A percentile compares a stretch with the other conserved stretches of the same genome.
Evolutionary conservation across 2,329 filamentous ascomycete species (phyloP).

Genomic region (Exophiala sp.): DNA sequence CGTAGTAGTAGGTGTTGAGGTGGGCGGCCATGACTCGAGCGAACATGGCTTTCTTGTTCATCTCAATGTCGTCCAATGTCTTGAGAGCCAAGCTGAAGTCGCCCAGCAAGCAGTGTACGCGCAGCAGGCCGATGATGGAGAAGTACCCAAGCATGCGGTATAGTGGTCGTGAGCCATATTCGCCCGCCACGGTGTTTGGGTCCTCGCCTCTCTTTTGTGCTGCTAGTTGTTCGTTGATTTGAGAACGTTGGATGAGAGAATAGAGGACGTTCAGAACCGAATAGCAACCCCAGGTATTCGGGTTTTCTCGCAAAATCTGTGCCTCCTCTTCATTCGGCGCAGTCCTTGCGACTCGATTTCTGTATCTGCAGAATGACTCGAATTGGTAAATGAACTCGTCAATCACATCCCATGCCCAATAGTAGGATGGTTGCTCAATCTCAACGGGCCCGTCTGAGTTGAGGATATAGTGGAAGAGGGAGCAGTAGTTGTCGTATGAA

Average conservation of each 20-base stretch:
- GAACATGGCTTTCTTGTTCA: constrained; percentile 99
- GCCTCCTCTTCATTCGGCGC: constrained; percentile 89
- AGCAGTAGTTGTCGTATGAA: constrained; percentile 99
- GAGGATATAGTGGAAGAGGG: constrained; percentile 96
- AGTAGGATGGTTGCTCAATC: constrained; percentile 93
- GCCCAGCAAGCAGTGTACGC: constrained; percentile 92
- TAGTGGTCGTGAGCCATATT: constrained; percentile 89
- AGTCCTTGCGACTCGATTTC: constrained; percentile 79
- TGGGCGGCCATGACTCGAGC: constrained; percentile 98
- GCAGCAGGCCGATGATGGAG: constrained; percentile 94
- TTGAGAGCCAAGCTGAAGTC: constrained; percentile 98
- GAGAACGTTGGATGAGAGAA: constrained; percentile 95
- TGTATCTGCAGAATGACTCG: constrained; percentile 98
- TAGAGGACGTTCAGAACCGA: constrained; percentile 98
- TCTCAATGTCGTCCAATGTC: constrained; percentile 98
- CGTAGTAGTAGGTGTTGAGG: constrained; percentile 99
- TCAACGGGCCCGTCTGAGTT: constrained; percentile 99
- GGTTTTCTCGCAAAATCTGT: constrained; percentile 86
- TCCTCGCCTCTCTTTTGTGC: constrained; percentile 95
- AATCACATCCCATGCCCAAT: constrained; percentile 99
- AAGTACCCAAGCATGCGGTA: constrained; percentile 99
- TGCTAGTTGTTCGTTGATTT: constrained; percentile 95
- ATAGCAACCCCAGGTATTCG: constrained; percentile 99
- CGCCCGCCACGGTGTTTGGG: constrained; percentile 78
- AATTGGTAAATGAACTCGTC: constrained; percentile 99